Conservation (phyloP, 129 eudicot genomes). For the Flaveria trinervia region DNA sequence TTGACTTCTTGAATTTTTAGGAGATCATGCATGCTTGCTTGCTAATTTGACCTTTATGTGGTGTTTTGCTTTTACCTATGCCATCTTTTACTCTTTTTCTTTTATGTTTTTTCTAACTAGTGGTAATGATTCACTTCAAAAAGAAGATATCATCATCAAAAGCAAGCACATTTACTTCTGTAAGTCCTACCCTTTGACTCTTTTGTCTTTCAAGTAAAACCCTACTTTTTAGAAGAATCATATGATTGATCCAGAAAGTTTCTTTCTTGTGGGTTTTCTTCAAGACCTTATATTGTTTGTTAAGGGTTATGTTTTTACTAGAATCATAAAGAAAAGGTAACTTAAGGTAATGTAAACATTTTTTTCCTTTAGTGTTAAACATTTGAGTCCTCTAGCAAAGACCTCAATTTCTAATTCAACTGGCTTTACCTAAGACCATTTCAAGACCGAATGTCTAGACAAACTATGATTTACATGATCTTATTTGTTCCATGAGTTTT, state of each 20-base stretch:
- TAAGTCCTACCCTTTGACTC: slow-evolving; percentile 37
- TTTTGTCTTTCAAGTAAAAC: slow-evolving; percentile 23
- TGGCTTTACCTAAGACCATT: too few relatives aligned
- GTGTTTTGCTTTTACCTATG: slow-evolving; percentile 28
- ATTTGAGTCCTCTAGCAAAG: too few relatives aligned
- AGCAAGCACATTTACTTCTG: slow-evolving; percentile 31
- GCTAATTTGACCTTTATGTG: slow-evolving; percentile 8
- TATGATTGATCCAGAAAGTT: not conserved
- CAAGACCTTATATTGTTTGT: not conserved
- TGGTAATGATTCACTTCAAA: slow-evolving; percentile 41
- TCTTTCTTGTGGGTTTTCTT: slow-evolving; percentile 10
- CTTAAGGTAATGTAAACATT: not conserved
- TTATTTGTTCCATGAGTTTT: too few relatives aligned
- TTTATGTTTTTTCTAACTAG: slow-evolving; percentile 14
- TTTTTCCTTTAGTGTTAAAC: too few relatives aligned
- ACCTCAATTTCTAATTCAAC: too few relatives aligned
- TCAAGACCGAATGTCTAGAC: too few relatives aligned
- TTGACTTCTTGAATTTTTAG: slow-evolving; percentile 16
- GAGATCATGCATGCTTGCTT: slow-evolving; percentile 25
- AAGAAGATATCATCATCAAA: slow-evolving; percentile 40
- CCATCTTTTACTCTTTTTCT: slow-evolving; percentile 20
- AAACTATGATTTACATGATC: too few relatives aligned
- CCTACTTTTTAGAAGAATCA: slow-evolving; percentile 14
- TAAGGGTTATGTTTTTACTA: not conserved
- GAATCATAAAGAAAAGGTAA: slow-evolving; percentile 10